phyloP scores from a whole-genome alignment of 371 early-diverging fungal genomes.

The Rozella allomycis region DNA sequence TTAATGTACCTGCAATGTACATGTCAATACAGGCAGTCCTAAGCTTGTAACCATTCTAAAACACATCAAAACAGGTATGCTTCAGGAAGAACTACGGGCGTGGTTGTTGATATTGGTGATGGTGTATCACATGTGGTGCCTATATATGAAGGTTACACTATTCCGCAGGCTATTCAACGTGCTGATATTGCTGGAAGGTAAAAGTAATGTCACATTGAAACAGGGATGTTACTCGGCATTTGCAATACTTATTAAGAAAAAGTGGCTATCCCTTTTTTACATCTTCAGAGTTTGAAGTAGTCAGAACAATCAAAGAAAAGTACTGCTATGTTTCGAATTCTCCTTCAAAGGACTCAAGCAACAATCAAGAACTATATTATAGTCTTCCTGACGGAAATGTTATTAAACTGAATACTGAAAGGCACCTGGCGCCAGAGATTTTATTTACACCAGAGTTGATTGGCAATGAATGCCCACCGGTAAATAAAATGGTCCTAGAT shows the following conservation, averaged over 20 bases:
- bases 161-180: conserved; percentile 73
- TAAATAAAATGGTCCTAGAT: conserved; percentile 71
- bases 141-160: conserved; percentile 86
- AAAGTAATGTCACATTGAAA: not conserved
- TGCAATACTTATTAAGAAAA: conserved; percentile 65
- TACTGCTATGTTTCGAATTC: conserved; percentile 75
- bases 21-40: conserved; percentile 86
- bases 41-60: conserved; percentile 34
- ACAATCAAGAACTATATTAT: conserved; percentile 42
- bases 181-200: conserved; percentile 75
- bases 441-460: conserved; percentile 64
- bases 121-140: conserved; percentile 87
- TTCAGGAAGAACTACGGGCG: conserved; percentile 85
- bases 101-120: conserved; percentile 81
- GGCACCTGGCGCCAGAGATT: conserved; percentile 60
- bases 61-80: conserved; percentile 33
- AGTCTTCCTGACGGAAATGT: conserved; percentile 74
- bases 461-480: conserved; percentile 66
- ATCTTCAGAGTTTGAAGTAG: conserved; percentile 78
- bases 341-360: conserved; percentile 45
- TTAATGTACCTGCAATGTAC: conserved; percentile 84
- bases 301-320: conserved; percentile 83
- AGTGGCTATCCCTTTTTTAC: conserved; percentile 65
- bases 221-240: conserved; percentile 69
- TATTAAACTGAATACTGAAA: conserved; percentile 59